Base-by-base conservation (phyloP, 495 filamentous ascomycete genomes). In the Aspergillus egyptiacus region DNA sequence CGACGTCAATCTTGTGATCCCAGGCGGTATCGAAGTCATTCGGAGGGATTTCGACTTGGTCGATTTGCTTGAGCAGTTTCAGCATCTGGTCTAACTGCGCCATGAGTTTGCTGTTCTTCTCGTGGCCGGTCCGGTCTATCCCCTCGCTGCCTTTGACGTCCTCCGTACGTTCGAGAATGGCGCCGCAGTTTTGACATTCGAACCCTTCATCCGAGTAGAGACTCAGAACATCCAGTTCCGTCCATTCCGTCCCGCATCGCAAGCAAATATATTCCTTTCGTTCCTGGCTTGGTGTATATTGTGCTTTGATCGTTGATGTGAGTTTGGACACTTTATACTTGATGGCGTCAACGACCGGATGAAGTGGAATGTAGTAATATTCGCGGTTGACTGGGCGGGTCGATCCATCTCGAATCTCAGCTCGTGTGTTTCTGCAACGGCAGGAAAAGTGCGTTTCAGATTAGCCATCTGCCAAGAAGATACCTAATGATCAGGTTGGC, bases 321-420 rank as follows among this genome's bases (percentile, higher is more conserved):
- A 96, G 72, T 40, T 80, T 79, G 63, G 89, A 88, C 44, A 96
- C 83, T 54, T 87, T 84, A 72, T 85, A 99, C 60, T 99, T 99
- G 72, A 96, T 90, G 11, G 89, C 90, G 66, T 99, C 93, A 64
- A 99, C 86, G 46, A 90, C 87, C 30, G 86, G 87, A 44, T 91
- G 89, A 57, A 93, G 89, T 60, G 96, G 89, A 68, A 99, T 88
- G 69, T 86, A 99, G 69, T 94, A 99, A 72, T 95, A 96, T 42
- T 91, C 95, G 34, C 86, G 81, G 59, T 83, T 86, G 34, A 85
- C 79, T 2, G 89, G 85, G 9, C 89, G 85, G 50, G 86, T 83
- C 34, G 88, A 85, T 24, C 87, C 88, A 51, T 88, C 85, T 36
- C 81, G 82, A 40, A 82, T 70, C 59, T 96, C 91, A 25, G 81